phyloP scores from a whole-genome alignment of 2,329 filamentous ascomycete species.

The Exophiala spinifera region DNA sequence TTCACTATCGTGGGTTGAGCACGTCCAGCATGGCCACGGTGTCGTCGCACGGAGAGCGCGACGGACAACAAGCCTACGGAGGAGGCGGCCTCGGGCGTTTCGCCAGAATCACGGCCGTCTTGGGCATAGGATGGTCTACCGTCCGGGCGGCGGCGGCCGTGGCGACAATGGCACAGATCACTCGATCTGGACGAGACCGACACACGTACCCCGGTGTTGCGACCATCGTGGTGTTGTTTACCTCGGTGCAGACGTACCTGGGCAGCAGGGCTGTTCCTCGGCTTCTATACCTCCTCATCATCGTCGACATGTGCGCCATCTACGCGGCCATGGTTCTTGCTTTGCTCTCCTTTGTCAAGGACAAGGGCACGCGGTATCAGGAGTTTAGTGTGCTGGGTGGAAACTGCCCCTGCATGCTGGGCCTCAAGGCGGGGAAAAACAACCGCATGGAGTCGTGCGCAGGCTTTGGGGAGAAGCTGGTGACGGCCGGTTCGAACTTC shows the following conservation, averaged over 20 bases:
- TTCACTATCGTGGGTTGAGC: neutral
- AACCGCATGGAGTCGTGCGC: constrained; percentile 6
- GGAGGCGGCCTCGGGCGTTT: constrained; percentile 2
- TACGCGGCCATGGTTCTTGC: constrained; percentile 9
- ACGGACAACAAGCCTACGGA: no score
- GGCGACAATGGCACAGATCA: constrained; percentile 9
- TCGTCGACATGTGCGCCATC: constrained; percentile 12
- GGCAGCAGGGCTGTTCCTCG: constrained; percentile 17
- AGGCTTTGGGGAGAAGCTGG: no score
- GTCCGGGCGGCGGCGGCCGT: constrained; percentile 5
- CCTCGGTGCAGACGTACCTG: constrained; percentile 16
- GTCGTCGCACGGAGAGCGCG: no score
- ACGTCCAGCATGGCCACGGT: neutral
- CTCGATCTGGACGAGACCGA: constrained; percentile 1
- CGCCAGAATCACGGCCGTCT: constrained; percentile 4
- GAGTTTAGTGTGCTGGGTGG: constrained; percentile 8
- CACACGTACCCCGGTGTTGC: constrained; percentile 15
- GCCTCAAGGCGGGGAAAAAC: constrained; percentile 12
- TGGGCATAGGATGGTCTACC: constrained; percentile 15
- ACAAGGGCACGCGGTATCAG: constrained; percentile 13
- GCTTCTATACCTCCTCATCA: constrained; percentile 14
- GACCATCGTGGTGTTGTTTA: constrained; percentile 17
- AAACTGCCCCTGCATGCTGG: constrained; percentile 12
- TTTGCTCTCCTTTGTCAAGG: constrained; percentile 9
- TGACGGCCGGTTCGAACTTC: neutral